Percentiles rank a stretch among this genome's conserved stretches.
Evolutionary conservation across 106 monocot genomes (phyloP).

Genomic region (Chionographis japonica): DNA sequence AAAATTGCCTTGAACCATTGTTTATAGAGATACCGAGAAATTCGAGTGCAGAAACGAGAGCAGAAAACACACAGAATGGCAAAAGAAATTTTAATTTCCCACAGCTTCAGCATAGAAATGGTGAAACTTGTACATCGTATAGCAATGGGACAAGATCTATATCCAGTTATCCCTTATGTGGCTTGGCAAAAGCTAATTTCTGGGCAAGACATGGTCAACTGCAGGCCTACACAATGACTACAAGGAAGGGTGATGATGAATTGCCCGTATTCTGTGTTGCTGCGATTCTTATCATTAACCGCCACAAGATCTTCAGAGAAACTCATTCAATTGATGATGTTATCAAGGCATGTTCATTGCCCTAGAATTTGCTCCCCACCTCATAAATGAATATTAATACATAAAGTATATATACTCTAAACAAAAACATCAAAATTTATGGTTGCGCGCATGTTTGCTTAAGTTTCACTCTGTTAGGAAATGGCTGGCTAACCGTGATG

Average conservation of each 20-base stretch:
- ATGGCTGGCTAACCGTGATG: too few relatives aligned
- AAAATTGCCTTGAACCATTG: conserved; percentile 79
- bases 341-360: conserved; percentile 61
- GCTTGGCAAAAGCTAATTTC: conserved; percentile 72
- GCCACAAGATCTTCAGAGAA: conserved; percentile 87
- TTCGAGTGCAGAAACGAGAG: conserved; percentile 20
- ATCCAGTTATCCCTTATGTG: conserved; percentile 81
- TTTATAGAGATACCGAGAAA: conserved; percentile 31
- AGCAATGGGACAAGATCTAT: conserved; percentile 38
- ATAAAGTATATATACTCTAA: too few relatives aligned
- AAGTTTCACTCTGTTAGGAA: too few relatives aligned
- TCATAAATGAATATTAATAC: too few relatives aligned
- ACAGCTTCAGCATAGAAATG: conserved; percentile 18
- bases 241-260: conserved; percentile 61
- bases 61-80: conserved; percentile 23
- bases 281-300: conserved; percentile 84
- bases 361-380: not conserved
- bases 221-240: conserved; percentile 13
- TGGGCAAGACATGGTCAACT: conserved; percentile 53
- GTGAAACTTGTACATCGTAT: conserved; percentile 24
- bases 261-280: conserved; percentile 93
- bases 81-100: conserved; percentile 18
- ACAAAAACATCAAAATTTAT: too few relatives aligned
- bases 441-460: too few relatives aligned
- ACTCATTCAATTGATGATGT: conserved; percentile 87